These are phyloP conservation scores for Curvularia lunata DNA, from an alignment of 2,329 filamentous ascomycete genomes.

Conservation along the genomic window DNA sequence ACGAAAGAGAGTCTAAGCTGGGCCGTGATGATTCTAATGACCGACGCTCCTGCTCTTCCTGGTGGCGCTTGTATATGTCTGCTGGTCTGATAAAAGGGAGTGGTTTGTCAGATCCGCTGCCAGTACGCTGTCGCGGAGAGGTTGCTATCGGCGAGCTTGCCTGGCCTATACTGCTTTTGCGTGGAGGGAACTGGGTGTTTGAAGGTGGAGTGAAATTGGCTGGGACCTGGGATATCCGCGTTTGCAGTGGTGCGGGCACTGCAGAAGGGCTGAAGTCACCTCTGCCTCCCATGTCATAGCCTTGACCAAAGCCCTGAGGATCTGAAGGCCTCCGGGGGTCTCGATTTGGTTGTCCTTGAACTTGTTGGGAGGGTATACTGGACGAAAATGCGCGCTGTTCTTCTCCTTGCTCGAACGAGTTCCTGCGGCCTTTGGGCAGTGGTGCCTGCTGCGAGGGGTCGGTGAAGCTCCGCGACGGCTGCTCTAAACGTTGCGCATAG, in stretches of 20 bases:
- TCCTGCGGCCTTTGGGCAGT: slow-evolving; percentile 43
- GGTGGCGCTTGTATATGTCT: slow-evolving; percentile 77
- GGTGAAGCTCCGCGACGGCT: slow-evolving; percentile 48
- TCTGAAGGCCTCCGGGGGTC: slow-evolving; percentile 31
- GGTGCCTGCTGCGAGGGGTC: slow-evolving; percentile 47
- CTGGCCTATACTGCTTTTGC: slow-evolving; percentile 67
- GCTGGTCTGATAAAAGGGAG: slow-evolving; percentile 73
- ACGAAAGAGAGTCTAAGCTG: slow-evolving; percentile 60
- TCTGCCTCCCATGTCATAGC: slow-evolving; percentile 48
- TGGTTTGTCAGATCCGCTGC: slow-evolving; percentile 56
- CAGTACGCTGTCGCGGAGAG: slow-evolving; percentile 37
- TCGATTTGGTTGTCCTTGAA: slow-evolving; percentile 17
- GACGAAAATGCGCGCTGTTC: slow-evolving; percentile 59
- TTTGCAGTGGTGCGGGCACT: slow-evolving; percentile 57
- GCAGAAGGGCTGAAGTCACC: slow-evolving; percentile 62
- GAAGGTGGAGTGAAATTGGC: slow-evolving; percentile 36
- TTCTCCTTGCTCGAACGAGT: slow-evolving; percentile 63
- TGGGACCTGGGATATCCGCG: slow-evolving; percentile 51
- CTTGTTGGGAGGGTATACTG: slow-evolving; percentile 30
- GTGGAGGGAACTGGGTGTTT: slow-evolving; percentile 60
- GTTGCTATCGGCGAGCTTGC: slow-evolving; percentile 30
- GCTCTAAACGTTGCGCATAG: slow-evolving; percentile 39
- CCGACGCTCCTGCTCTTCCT: slow-evolving; percentile 66
- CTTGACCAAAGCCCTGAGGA: slow-evolving; percentile 39
- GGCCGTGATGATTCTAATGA: slow-evolving; percentile 65